Evolutionary conservation across 208 protist species (phyloP), one percentile per base, ranked within the genome.

Genomic region (Hexamita inflata): DNA sequence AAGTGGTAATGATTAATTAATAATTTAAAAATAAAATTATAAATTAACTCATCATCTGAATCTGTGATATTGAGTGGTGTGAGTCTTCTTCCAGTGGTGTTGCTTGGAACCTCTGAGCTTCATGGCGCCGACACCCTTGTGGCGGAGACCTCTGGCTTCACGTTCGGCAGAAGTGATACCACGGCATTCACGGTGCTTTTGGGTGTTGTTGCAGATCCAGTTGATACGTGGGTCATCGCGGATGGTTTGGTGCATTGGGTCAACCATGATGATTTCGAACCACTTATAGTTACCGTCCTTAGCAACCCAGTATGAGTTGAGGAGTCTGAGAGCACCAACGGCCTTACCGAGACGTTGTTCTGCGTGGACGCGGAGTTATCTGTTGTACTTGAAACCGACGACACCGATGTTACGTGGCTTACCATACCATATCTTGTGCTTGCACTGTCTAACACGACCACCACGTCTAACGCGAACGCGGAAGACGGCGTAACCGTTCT

Each of bases 221-320:
- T 98, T 98, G 85, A 97, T 95, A 81, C 88, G 85, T 45, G 95
- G 90, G 81, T 99, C 95, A 74, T 88, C 82, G 81, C 95, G 91
- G 89, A 99, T 95, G 49, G 91, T 91, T 79, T 88, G 87, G 89
- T 96, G 92, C 75, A 86, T 85, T 65, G 95, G 92, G 89, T 99
- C 96, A 34, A 99, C 93, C 59, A 94, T 84, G 82, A 99, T 97
- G 81, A 98, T 90, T 88, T 97, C 95, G 75, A 77, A 89, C 75
- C 77, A 88, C 68, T 87, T 88, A 79, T 82, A 89, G 42, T 73
- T 75, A 1, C 77, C 77, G 73, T 89, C 88, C 60, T 91, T 80
- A 78, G 89, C 93, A 78, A 98, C 91, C 94, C 94, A 99, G 90
- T 99, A 99, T 62, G 93, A 98, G 93, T 97, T 98, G 67, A 99